Base-by-base conservation (phyloP, 108 stramenopile species). In the Nitzschia palea region DNA sequence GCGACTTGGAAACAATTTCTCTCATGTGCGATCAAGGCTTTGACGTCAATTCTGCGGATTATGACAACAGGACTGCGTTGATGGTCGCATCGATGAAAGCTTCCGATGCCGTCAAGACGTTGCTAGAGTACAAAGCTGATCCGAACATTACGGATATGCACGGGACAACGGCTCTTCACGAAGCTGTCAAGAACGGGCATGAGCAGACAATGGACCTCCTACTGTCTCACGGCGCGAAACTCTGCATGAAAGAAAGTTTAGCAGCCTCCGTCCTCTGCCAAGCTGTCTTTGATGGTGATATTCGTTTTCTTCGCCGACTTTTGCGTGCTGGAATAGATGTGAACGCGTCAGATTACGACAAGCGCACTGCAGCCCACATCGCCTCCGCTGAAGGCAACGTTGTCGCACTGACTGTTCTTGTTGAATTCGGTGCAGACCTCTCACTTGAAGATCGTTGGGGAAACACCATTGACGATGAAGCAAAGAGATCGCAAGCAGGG, bases 41-140 rank as follows among this genome's bases (percentile, higher is more conserved):
- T 57, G 82, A 88, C 54, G 80, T 84, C 6, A 73, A 88, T 61
- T 76, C 68, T 50, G 29, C 67, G 6, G 87, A 88, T 10, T 87
- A 88, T 44, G 87, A 88, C 64, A 43, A 65, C 30, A 52, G 87
- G 35, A 83, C 87, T 20, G 87, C 87, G 29, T 32, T 88, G 33
- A 85, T 85, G 84, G 87, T 88, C 3, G 82, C 84, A 29, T 63
- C 82, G 4, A 85, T 83, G 84, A 85, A 85, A 52, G 87, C 84
- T 0, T 56, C 75, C 32, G 87, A 83, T 37, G 82, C 68, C 4
- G 84, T 79, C 5, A 55, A 60, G 45, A 36, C 67, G 44, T 44
- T 88, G 4, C 44, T 88, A 45, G 66, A 83, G 15, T 88, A 53
- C 47, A 45, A 56, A 8, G 86, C 83, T 10, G 42, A 80, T 59